These are phyloP conservation scores for Aquanectria penicillioides DNA, from an alignment of 2,329 filamentous ascomycete species.

Conservation along the genomic window DNA sequence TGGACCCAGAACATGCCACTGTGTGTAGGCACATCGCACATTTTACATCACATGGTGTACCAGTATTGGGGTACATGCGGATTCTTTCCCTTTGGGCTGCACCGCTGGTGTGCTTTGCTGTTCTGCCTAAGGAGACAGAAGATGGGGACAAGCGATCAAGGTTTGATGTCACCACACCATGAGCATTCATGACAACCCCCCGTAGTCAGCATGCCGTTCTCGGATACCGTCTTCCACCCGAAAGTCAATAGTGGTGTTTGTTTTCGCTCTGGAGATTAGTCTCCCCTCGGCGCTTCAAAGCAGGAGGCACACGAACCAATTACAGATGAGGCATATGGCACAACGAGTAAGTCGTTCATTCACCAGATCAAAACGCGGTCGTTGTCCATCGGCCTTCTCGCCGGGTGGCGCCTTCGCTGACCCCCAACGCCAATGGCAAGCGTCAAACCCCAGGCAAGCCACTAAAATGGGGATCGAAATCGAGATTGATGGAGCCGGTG, in stretches of 20 bases:
- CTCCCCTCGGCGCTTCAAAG: neutral
- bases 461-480: conserved; percentile 1
- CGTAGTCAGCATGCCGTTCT: neutral
- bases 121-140: no score
- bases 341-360: neutral
- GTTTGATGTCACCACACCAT: neutral
- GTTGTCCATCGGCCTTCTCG: conserved; percentile 8
- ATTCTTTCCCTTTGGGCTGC: no score
- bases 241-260: neutral
- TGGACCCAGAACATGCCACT: conserved; percentile 4
- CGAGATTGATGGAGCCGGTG: conserved; percentile 9
- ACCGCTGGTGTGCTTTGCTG: no score
- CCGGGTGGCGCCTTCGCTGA: neutral
- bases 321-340: neutral
- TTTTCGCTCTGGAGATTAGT: neutral
- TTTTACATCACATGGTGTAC: neutral
- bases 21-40: neutral
- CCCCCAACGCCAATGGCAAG: neutral
- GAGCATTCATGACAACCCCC: neutral
- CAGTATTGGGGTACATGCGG: no score
- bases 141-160: no score
- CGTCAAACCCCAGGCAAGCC: neutral
- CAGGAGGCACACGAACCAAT: neutral
- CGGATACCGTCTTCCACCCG: neutral
- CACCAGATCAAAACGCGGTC: no score